phyloP scores from a whole-genome alignment of 2,329 filamentous ascomycete genomes.

The Beauveria australis region DNA sequence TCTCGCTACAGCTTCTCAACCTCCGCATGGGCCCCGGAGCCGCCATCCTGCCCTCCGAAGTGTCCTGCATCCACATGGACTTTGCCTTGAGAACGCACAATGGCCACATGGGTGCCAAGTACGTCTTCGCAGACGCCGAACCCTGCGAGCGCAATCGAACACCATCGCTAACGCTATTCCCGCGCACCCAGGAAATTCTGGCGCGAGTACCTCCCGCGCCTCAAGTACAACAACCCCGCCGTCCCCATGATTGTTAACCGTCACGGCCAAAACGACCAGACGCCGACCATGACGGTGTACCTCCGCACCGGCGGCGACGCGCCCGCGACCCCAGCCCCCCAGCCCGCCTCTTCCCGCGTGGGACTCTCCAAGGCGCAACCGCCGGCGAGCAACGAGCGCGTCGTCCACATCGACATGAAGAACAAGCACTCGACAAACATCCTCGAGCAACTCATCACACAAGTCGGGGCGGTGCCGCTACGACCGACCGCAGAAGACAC shows the following conservation, averaged over 20 bases:
- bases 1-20: slow-evolving; percentile 52
- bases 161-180: slow-evolving; percentile 12
- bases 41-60: slow-evolving; percentile 66
- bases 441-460: slow-evolving; percentile 50
- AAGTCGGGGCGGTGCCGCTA: slow-evolving; percentile 53
- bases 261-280: slow-evolving; percentile 44
- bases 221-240: slow-evolving; percentile 91
- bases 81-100: slow-evolving; percentile 54
- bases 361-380: slow-evolving; percentile 41
- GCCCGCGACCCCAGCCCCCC: slow-evolving; percentile 24
- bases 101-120: slow-evolving; percentile 69
- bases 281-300: slow-evolving; percentile 59
- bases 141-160: not conserved
- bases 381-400: slow-evolving; percentile 40
- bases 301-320: slow-evolving; percentile 36
- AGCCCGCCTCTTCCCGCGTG: slow-evolving; percentile 38
- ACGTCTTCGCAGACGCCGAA: slow-evolving; percentile 20
- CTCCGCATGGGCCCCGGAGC: slow-evolving; percentile 79
- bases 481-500: slow-evolving; percentile 51
- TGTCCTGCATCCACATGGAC: slow-evolving; percentile 67
- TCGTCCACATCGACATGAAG: slow-evolving; percentile 56
- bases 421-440: slow-evolving; percentile 53
- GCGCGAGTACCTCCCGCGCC: slow-evolving; percentile 68
- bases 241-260: slow-evolving; percentile 77
- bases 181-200: slow-evolving; percentile 67